Conservation (phyloP, 2,329 filamentous ascomycete genomes). For the Colletotrichum falcatum region DNA sequence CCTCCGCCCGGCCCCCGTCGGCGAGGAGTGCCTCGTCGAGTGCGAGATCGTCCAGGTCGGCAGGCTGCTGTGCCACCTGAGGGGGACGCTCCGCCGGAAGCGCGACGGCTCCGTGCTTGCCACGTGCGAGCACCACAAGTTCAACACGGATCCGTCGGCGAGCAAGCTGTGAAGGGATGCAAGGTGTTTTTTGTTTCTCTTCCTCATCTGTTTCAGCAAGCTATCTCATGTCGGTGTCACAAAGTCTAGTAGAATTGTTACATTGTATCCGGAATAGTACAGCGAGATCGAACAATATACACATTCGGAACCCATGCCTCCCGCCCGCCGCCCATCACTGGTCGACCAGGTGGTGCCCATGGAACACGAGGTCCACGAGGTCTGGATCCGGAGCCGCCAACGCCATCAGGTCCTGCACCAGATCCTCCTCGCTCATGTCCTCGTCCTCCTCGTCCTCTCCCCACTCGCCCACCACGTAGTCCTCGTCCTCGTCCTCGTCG, state of each 20-base stretch:
- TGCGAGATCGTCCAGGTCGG: slow-evolving; percentile 70
- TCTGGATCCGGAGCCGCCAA: slow-evolving; percentile 33
- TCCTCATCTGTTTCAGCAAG: not conserved
- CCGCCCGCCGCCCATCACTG: not conserved
- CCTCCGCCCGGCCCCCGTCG: slow-evolving; percentile 69
- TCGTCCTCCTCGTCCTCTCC: slow-evolving; percentile 49
- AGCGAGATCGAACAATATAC: not conserved
- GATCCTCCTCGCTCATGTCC: slow-evolving; percentile 45
- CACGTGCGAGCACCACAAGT: slow-evolving; percentile 74
- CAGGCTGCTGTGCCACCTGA: slow-evolving; percentile 63
- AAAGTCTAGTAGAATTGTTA: not conserved
- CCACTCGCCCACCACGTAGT: slow-evolving; percentile 41
- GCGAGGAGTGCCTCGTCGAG: slow-evolving; percentile 63
- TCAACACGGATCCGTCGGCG: slow-evolving; percentile 64
- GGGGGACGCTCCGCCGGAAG: slow-evolving; percentile 65
- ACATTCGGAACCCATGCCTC: not conserved
- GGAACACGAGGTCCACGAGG: slow-evolving; percentile 32
- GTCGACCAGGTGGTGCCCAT: slow-evolving; percentile 29
- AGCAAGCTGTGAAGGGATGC: slow-evolving; percentile 44
- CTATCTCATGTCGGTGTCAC: too few relatives aligned
- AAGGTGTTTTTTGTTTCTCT: not conserved
- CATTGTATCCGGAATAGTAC: slow-evolving; percentile 6
- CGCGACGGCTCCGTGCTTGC: slow-evolving; percentile 66
- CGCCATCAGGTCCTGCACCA: slow-evolving; percentile 44
- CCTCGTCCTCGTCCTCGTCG: slow-evolving; percentile 44